Evolutionary conservation across 768 basidiomycete genomes (phyloP), one percentile per base, ranked within the genome.

Genomic region (Dentipellis fragilis): DNA sequence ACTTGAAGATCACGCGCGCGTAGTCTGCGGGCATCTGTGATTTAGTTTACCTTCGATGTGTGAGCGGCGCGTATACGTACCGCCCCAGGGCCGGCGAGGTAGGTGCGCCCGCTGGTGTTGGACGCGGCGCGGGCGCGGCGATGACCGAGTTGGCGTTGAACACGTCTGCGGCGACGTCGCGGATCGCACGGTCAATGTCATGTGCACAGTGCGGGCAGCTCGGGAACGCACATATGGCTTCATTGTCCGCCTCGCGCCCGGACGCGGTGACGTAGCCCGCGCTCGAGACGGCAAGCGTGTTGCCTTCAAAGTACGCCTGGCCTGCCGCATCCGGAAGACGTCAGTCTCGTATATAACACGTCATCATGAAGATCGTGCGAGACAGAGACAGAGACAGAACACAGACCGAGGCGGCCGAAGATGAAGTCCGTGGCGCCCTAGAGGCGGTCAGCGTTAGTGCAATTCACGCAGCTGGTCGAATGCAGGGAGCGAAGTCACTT

Each of bases 351-450:
- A n/a, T n/a, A n/a, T n/a, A n/a, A n/a, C n/a, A n/a, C n/a, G n/a
- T n/a, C n/a, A n/a, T n/a, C n/a, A n/a, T n/a, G n/a, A n/a, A n/a
- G n/a, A n/a, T n/a, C n/a, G n/a, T n/a, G n/a, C n/a, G n/a, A n/a
- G n/a, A n/a, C n/a, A n/a, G n/a, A n/a, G n/a, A n/a, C n/a, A n/a
- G n/a, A 38, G 19, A 48, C 39, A 50, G 12, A 23, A 14, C 7
- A 34, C 52, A 8, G 10, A 40, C 65, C 64, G 19, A 23, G 54
- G 37, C 72, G 73, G 11, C 79, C 79, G 55, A 78, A 79, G 49
- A 79, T 77, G 57, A 80, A 80, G 57, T 80, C 77, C 1, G 68
- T 68, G 0, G 76, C 76, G 36, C 77, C 77, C 75, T 78, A 10
- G 16, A 10, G 42, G 16, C 29, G 29, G 29, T 29, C 29, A 6